Evolutionary conservation across 2,329 filamentous ascomycete species (phyloP), one percentile per base, ranked within the genome.

Genomic region (Biscogniauxia mediterranea): DNA sequence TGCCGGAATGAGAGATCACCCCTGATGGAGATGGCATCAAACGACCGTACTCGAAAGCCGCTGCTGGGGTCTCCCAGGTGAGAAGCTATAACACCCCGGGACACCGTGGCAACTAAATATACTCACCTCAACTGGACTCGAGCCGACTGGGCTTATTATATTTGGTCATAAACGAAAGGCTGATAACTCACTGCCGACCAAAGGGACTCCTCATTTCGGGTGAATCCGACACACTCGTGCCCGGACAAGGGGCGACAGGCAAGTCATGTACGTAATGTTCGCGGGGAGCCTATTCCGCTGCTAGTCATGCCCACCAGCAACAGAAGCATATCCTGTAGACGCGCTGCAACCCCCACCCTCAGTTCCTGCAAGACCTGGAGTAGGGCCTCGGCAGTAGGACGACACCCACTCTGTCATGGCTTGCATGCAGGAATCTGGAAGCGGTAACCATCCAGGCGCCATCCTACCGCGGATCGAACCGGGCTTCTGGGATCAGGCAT

Each of bases 341-440:
- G 20, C 38, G 61, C 57, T 53, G 61, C 55, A 58, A 49, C 50
- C 58, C 59, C 60, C 58, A 52, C 60, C 51, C 54, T 56, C 19
- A 51, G 57, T 49, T 61, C 25, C 57, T 64, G 56, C 60, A 60
- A 58, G 19, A 42, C 50, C 38, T 46, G 52, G 53, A 55, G 61
- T 51, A 56, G 57, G 63, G 26, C 32, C 17, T 28, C 53, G 32
- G 19, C 13, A 42, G 59, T 61, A 58, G 63, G 65, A 64, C 54
- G 28, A 56, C 23, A 56, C 59, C 59, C 28, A 61, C 63, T 66
- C 52, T 52, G 59, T 59, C 55, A 51, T 56, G 42, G 57, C 46
- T 26, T 63, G 60, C 60, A 68, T 68, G 64, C 64, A 64, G 50
- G 25, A 21, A 25, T 64, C 63, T 59, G 56, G 64, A 63, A 65